Evolutionary conservation across 345 rosid species (phyloP).

Genomic region (Euclidium syriacum): DNA sequence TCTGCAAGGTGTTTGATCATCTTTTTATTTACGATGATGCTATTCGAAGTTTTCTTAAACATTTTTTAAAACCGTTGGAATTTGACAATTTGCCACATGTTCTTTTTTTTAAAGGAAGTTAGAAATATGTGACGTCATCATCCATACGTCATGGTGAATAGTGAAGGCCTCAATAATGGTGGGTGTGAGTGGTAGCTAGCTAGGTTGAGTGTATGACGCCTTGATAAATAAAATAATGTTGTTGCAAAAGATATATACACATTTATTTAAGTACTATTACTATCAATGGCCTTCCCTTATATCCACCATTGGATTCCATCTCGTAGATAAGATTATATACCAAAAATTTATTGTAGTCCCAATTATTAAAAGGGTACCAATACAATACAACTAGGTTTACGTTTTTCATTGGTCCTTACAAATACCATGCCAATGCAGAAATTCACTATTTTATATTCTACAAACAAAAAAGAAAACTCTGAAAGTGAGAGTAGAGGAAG

Average conservation of each 20-base stretch:
- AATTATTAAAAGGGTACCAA: not conserved
- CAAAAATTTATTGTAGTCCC: not conserved
- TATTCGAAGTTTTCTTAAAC: too few relatives aligned
- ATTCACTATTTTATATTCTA: not conserved
- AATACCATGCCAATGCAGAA: not conserved
- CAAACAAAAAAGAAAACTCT: not conserved
- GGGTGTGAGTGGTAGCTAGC: conserved; percentile 2
- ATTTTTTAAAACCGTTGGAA: too few relatives aligned
- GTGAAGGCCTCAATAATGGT: conserved; percentile 26
- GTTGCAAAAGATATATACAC: conserved; percentile 1
- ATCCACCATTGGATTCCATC: conserved; percentile 13
- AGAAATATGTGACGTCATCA: conserved; percentile 3
- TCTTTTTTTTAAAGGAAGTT: too few relatives aligned
- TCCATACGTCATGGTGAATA: conserved; percentile 15
- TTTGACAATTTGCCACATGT: too few relatives aligned
- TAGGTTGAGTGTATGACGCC: conserved; percentile 8
- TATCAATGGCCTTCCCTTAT: not conserved
- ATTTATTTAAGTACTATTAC: too few relatives aligned
- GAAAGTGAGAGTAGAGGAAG: not conserved
- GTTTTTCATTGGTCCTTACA: not conserved
- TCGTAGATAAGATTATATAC: conserved; percentile 14
- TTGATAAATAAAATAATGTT: conserved; percentile 5
- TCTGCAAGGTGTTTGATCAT: too few relatives aligned
- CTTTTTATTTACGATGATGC: too few relatives aligned
- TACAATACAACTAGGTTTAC: not conserved